A percentile compares a stretch with the other conserved stretches of the same genome.
These are phyloP conservation scores for Colletotrichum chlorophyti DNA, from an alignment of 2,329 filamentous ascomycete genomes.

Conservation along the genomic window DNA sequence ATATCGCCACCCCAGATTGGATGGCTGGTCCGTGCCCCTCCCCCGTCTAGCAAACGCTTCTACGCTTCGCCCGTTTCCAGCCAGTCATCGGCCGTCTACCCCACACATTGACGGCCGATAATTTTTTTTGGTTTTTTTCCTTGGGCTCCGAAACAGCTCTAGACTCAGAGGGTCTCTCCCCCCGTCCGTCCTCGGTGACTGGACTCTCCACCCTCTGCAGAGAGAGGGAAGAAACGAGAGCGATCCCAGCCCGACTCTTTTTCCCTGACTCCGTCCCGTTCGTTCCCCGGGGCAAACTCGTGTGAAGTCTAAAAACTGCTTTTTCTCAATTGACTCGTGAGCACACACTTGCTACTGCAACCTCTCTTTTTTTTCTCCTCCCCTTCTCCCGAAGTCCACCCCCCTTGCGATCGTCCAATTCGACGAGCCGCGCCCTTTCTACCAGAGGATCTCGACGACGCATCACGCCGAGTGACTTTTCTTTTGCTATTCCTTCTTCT, in stretches of 20 bases:
- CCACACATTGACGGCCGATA: constrained; percentile 24
- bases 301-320: background rate
- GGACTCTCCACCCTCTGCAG: background rate
- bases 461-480: constrained; percentile 17
- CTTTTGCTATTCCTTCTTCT: constrained; percentile 9
- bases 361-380: background rate
- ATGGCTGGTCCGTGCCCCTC: constrained; percentile 3
- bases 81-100: constrained; percentile 13
- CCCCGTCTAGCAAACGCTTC: constrained; percentile 13
- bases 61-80: background rate
- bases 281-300: no score
- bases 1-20: constrained; percentile 29
- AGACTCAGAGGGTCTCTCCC: no score
- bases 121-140: constrained; percentile 26
- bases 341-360: background rate
- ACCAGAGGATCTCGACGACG: constrained; percentile 10
- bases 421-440: constrained; percentile 20
- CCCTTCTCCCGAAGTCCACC: constrained; percentile 4
- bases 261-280: background rate
- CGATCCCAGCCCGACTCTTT: background rate
- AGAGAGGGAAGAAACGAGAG: background rate
- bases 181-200: no score
- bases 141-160: constrained; percentile 22
- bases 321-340: background rate
- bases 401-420: constrained; percentile 25